Conservation (phyloP, 148 eudicot genomes). For the Rhododendron griersonianum region DNA sequence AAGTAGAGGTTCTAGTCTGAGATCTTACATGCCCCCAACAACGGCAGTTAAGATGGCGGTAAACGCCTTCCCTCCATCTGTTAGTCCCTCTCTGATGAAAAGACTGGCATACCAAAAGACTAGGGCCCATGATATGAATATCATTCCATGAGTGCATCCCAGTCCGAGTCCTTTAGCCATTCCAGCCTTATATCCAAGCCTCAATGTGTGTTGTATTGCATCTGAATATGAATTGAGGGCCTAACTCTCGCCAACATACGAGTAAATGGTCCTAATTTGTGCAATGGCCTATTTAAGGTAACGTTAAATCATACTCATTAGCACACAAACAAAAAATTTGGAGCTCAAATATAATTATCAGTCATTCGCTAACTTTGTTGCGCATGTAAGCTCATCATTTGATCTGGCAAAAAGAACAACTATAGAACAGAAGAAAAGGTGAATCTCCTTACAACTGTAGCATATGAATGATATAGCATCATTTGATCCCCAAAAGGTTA, state of each 20-base stretch:
- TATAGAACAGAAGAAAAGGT: no score
- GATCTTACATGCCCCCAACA: constrained; percentile 97
- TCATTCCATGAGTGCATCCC: constrained; percentile 96
- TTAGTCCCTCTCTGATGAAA: constrained; percentile 90
- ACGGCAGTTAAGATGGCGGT: constrained; percentile 96
- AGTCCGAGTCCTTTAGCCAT: constrained; percentile 97
- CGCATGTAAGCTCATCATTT: no score
- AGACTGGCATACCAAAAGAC: constrained; percentile 99
- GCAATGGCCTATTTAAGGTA: constrained; percentile 70
- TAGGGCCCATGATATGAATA: constrained; percentile 98
- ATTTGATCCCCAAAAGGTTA: no score
- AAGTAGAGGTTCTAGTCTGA: not conserved
- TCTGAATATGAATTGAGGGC: constrained; percentile 87
- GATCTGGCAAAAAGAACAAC: no score
- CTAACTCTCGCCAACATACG: constrained; percentile 88
- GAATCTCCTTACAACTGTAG: no score
- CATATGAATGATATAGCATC: no score
- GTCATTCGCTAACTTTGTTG: no score
- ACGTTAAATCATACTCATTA: no score
- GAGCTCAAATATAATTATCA: no score
- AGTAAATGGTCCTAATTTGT: constrained; percentile 95
- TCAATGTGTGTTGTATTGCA: constrained; percentile 84
- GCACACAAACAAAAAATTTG: no score
- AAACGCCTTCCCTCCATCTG: constrained; percentile 99
- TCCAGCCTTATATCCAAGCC: constrained; percentile 97